Conservation (phyloP, 345 rosid species). For the Cardiospermum halicacabum region DNA sequence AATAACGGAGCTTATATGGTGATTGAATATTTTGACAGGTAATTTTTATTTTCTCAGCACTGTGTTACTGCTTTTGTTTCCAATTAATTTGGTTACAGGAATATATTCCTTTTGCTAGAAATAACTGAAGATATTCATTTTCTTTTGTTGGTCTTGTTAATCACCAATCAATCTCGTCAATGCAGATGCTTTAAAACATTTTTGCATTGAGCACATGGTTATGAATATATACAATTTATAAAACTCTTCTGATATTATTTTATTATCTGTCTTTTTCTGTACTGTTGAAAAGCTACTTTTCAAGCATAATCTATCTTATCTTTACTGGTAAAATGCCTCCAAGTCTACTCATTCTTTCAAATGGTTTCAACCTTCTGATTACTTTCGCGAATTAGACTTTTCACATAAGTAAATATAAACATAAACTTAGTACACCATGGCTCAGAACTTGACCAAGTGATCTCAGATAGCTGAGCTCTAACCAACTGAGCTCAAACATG, state of each 20-base stretch:
- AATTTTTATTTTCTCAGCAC: no score
- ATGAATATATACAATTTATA: not conserved
- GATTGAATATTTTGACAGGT: not conserved
- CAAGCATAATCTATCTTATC: not conserved
- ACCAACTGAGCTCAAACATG: no score
- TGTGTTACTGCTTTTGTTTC: not conserved
- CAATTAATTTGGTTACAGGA: conserved; percentile 2
- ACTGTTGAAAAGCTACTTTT: not conserved
- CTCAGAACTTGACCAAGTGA: no score
- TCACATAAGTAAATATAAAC: not conserved
- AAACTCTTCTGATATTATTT: not conserved
- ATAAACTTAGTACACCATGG: no score
- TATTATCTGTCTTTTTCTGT: not conserved
- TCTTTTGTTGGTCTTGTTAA: not conserved
- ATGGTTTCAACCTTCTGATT: not conserved
- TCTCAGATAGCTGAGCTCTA: no score
- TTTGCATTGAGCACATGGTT: not conserved
- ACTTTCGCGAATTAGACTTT: not conserved
- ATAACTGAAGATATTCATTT: not conserved
- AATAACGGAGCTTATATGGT: not conserved
- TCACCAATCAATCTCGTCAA: conserved; percentile 1
- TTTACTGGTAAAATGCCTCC: not conserved
- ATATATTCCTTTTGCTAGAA: conserved; percentile 16
- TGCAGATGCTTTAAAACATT: conserved; percentile 22
- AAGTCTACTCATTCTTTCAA: conserved; percentile 1